Percentiles rank a stretch among this genome's conserved stretches.
phyloP scores from a whole-genome alignment of 768 basidiomycete species.

The Tulasnella sp. region DNA sequence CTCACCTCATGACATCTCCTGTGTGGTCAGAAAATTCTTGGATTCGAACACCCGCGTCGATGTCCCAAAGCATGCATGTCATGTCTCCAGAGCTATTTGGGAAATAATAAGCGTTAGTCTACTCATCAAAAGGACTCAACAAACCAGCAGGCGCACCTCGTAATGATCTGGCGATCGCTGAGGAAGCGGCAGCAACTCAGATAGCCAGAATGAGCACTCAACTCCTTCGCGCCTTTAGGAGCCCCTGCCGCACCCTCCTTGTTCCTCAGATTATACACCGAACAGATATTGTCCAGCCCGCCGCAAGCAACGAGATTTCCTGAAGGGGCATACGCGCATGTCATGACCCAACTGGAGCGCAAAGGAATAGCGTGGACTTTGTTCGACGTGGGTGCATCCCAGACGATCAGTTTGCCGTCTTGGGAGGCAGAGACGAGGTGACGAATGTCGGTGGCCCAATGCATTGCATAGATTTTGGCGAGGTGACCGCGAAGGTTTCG shows the following conservation, averaged over 20 bases:
- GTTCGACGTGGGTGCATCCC: constrained; percentile 99
- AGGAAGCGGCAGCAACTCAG: constrained; percentile 98
- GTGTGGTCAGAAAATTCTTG: constrained; percentile 99
- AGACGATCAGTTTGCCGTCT: constrained; percentile 98
- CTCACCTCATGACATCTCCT: constrained; percentile 98
- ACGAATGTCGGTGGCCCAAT: constrained; percentile 95
- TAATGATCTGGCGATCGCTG: constrained; percentile 98
- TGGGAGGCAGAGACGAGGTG: constrained; percentile 99
- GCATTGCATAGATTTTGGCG: constrained; percentile 99
- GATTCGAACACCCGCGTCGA: constrained; percentile 95
- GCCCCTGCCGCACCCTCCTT: constrained; percentile 56
- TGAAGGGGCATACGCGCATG: constrained; percentile 95
- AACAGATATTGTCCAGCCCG: constrained; percentile 98
- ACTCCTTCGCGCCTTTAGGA: constrained; percentile 87
- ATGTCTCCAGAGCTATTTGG: constrained; percentile 79
- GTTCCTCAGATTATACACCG: constrained; percentile 91
- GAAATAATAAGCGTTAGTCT: not conserved
- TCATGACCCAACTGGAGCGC: constrained; percentile 99
- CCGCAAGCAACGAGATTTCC: constrained; percentile 98
- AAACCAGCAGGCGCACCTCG: constrained; percentile 41
- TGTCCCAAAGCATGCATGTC: constrained; percentile 99
- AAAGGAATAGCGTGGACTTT: constrained; percentile 99
- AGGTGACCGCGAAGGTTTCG: constrained; percentile 95
- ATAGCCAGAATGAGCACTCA: constrained; percentile 97
- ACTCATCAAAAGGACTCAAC: not conserved